Evolutionary conservation across 2,329 filamentous ascomycete genomes (phyloP), one percentile per base, ranked within the genome.

Genomic region (Coniochaeta pulveracea): DNA sequence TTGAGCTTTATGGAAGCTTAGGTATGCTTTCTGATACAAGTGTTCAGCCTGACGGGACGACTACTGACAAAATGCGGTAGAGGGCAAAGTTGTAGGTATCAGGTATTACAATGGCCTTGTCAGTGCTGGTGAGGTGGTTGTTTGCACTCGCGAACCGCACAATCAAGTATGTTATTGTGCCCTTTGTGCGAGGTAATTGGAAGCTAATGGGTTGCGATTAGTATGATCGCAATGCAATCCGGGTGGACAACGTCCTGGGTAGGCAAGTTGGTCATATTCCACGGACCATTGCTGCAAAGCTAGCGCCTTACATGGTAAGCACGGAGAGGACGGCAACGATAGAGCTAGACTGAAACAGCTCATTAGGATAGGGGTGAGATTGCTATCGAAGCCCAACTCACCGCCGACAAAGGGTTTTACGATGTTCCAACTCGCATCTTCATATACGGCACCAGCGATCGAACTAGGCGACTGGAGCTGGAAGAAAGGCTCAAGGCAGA

Each of bases 231-330:
- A 91, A 91, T 55, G 85, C 85, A 0, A 85, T 93, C 37, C 72
- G 75, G 5, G 72, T 93, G 2, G 68, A 82, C 45, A 93, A 91
- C 51, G 82, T 88, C 10, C 69, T 81, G 47, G 70, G 74, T 11
- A 52, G 55, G 6, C 85, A 93, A 47, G 83, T 93, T 44, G 85
- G 85, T 1, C 85, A 93, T 54, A 63, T 93, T 25, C 80, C 82
- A 6, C 64, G 73, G 10, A 63, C 57, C 1, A 48, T 85, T 15
- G 84, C 77, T 1, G 58, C 64, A n/a, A 89, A 82, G 52, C 58
- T 94, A 34, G 76, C 83, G 0, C 71, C 68, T 2, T 85, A 84
- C 48, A 65, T 93, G 49, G 77, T 80, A 53, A 46, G 61, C 46
- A 10, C 19, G 5, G 6, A 15, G 15, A 12, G 6, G n/a, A 14